phyloP scores from a whole-genome alignment of 2,329 filamentous ascomycete species.

The Mycosphaerella sp. region DNA sequence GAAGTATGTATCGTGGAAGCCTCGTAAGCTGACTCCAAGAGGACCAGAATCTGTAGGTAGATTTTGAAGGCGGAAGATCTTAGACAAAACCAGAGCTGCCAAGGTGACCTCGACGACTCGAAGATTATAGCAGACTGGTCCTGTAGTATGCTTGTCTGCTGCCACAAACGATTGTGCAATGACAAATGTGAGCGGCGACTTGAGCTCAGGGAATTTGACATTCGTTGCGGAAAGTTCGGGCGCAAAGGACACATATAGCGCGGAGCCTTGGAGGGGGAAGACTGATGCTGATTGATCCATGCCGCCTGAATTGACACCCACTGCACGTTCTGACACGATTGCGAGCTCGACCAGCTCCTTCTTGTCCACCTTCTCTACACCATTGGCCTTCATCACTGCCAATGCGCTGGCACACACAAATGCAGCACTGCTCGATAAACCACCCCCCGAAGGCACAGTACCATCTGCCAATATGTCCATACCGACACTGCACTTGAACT shows the following conservation, averaged over 20 bases:
- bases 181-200: slow-evolving; percentile 80
- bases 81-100: slow-evolving; percentile 64
- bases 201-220: slow-evolving; percentile 73
- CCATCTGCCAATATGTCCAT: slow-evolving; percentile 90
- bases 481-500: slow-evolving; percentile 60
- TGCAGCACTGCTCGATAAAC: slow-evolving; percentile 87
- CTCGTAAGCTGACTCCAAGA: slow-evolving; percentile 73
- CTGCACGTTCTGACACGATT: slow-evolving; percentile 86
- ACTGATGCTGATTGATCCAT: slow-evolving; percentile 99
- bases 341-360: slow-evolving; percentile 86
- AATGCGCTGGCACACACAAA: slow-evolving; percentile 87
- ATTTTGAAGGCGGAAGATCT: slow-evolving; percentile 52
- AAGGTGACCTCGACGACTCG: slow-evolving; percentile 93
- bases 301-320: slow-evolving; percentile 93
- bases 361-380: slow-evolving; percentile 73
- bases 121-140: slow-evolving; percentile 91
- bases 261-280: slow-evolving; percentile 78
- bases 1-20: slow-evolving; percentile 82
- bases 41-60: slow-evolving; percentile 76
- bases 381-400: slow-evolving; percentile 81
- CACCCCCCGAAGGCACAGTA: slow-evolving; percentile 84
- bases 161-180: slow-evolving; percentile 92
- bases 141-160: slow-evolving; percentile 91
- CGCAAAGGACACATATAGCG: slow-evolving; percentile 84
- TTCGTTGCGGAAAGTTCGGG: slow-evolving; percentile 70